Evolutionary conservation across 2,329 filamentous ascomycete species (phyloP).

Genomic region (Fusarium sp.): DNA sequence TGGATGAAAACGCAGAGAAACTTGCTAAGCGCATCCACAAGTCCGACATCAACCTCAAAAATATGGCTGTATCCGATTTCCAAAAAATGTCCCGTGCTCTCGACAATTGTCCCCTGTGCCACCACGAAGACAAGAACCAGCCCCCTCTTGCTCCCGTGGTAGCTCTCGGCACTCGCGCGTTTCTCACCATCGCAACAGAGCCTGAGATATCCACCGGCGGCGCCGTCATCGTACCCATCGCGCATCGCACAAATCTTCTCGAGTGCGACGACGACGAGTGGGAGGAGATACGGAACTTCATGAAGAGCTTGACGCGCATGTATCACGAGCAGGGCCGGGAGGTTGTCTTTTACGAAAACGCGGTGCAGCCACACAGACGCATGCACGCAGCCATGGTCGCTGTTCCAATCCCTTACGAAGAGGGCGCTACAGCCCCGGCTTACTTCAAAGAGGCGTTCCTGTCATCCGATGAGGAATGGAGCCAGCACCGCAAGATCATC

Average conservation of each 20-base stretch:
- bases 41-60: constrained; percentile 88
- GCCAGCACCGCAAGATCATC: constrained; percentile 93
- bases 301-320: constrained; percentile 94
- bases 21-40: constrained; percentile 89
- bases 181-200: constrained; percentile 87
- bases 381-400: constrained; percentile 87
- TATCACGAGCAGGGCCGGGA: constrained; percentile 94
- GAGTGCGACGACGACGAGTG: constrained; percentile 99
- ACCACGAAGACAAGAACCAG: constrained; percentile 82
- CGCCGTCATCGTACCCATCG: constrained; percentile 88
- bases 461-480: constrained; percentile 90
- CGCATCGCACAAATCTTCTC: constrained; percentile 89
- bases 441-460: constrained; percentile 97
- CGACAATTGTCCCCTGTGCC: constrained; percentile 89
- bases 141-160: constrained; percentile 87
- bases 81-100: constrained; percentile 89
- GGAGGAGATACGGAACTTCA: constrained; percentile 99
- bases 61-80: constrained; percentile 86
- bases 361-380: constrained; percentile 81
- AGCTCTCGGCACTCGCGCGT: constrained; percentile 86
- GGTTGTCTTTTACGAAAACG: constrained; percentile 98
- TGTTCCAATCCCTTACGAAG: constrained; percentile 87
- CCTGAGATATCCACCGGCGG: constrained; percentile 88
- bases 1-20: constrained; percentile 95
- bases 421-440: constrained; percentile 91